Evolutionary conservation across 371 early-diverging fungal genomes (phyloP), one percentile per base, ranked within the genome.

Genomic region (Thermomucor indicae-seudaticae): DNA sequence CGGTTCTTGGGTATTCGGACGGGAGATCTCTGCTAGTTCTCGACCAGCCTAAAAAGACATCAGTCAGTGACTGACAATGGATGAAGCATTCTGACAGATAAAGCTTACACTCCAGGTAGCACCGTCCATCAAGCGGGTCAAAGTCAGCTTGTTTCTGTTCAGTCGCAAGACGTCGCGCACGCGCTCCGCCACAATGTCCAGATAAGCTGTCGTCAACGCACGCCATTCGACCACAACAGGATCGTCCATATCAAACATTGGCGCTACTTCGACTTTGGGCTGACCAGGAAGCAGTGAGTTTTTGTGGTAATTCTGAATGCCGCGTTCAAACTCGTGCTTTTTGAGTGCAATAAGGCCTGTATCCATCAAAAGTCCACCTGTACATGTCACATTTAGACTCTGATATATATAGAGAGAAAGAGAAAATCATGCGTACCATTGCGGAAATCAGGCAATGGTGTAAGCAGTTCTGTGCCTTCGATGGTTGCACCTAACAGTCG

Each of bases 171-270:
- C 66, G 41, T 78, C 71, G 16, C 86, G 78, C 32, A 94, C 85
- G 16, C 70, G 61, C 1, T 78, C 75, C 0, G 86, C 92, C 2
- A 91, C 82, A 30, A 70, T 57, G 64, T 94, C 96, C 48, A 95
- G 62, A 43, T 93, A 75, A 2, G 82, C 84, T 16, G 93, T 88
- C 0, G 96, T 95, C 65, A 94, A 70, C 17, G 91, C 91, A 20
- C 96, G 82, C 96, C 95, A 95, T 67, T 95, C 95, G 39, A 90
- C 80, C 17, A 95, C 80, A 3, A 88, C 90, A 4, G 90, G 88
- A 55, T 94, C 92, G 53, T 75, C 67, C 45, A 84, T 85, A 19
- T 85, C 83, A 65, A 92, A 92, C 57, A 78, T 67, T 22, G 91
- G 92, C 16, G 68, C 62, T 1, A 71, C 75, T 45, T 74, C 75